phyloP scores from a whole-genome alignment of 495 filamentous ascomycete genomes.

The Penicillium bovifimosum region DNA sequence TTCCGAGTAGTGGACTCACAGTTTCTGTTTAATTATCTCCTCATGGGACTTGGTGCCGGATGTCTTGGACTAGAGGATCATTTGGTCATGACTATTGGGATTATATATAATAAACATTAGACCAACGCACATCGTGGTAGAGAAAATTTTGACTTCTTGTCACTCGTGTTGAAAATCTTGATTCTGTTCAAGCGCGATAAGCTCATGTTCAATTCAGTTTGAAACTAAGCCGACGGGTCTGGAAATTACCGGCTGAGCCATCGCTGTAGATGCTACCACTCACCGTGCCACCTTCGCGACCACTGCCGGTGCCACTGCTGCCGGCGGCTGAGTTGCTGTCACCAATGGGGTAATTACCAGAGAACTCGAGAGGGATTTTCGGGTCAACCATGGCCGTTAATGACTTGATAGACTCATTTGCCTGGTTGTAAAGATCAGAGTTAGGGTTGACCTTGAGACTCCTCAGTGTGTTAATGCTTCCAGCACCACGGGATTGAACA shows the following conservation, averaged over 20 bases:
- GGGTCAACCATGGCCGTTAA: constrained; percentile 81
- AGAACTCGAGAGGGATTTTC: constrained; percentile 69
- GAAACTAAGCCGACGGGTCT: too few species aligned
- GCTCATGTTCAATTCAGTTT: not conserved
- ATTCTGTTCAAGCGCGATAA: not conserved
- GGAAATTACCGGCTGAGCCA: constrained; percentile 46
- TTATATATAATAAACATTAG: too few species aligned
- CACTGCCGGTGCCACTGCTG: constrained; percentile 9
- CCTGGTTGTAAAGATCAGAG: constrained; percentile 68
- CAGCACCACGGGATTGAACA: too few species aligned
- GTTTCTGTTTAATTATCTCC: too few species aligned
- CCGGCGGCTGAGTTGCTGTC: constrained; percentile 22
- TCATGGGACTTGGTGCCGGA: too few species aligned
- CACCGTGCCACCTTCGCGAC: constrained; percentile 19
- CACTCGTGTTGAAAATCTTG: not conserved
- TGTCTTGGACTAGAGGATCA: too few species aligned
- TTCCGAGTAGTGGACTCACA: too few species aligned
- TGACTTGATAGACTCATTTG: constrained; percentile 49
- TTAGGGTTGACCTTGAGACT: constrained; percentile 62
- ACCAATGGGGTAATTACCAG: constrained; percentile 36
- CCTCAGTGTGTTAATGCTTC: constrained; percentile 58
- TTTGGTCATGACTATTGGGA: too few species aligned
- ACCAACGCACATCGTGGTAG: not conserved
- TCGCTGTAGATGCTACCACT: constrained; percentile 17
- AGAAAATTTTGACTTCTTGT: not conserved